Evolutionary conservation across 1,139 yeast species (phyloP).

Genomic region (Lodderomyces metapsilosis): DNA sequence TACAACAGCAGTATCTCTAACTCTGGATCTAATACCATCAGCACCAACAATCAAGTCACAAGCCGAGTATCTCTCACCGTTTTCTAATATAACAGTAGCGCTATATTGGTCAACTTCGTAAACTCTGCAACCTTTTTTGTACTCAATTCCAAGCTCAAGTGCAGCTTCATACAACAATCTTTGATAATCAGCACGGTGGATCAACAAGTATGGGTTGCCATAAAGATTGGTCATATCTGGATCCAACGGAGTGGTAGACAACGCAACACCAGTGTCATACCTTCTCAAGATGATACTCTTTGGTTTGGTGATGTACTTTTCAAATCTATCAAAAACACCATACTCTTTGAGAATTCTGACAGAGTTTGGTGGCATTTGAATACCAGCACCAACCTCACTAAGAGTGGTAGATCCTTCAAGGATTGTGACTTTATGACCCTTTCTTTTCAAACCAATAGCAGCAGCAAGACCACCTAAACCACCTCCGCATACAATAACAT

Average conservation of each 20-base stretch:
- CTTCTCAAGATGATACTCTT: neutral
- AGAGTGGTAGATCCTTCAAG: neutral
- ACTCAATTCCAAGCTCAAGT: neutral
- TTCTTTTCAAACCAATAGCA: too few relatives aligned
- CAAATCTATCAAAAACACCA: neutral
- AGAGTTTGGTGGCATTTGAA: conserved; percentile 2
- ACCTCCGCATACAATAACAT: too few relatives aligned
- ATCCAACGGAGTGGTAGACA: conserved; percentile 1
- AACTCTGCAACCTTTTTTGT: neutral
- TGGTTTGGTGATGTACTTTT: neutral
- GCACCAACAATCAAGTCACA: conserved; percentile 1
- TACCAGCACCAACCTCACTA: conserved; percentile 2
- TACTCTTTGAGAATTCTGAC: conserved; percentile 1
- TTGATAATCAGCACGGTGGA: conserved; percentile 1
- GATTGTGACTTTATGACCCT: neutral
- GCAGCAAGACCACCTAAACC: too few relatives aligned
- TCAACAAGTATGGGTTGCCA: conserved; percentile 2
- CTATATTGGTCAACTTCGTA: neutral
- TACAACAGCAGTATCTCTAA: conserved; percentile 1
- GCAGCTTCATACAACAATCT: neutral
- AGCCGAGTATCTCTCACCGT: neutral
- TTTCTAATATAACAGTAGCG: conserved; percentile 1
- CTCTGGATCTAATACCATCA: neutral
- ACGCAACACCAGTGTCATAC: conserved; percentile 1
- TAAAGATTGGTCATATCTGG: conserved; percentile 1